Evolutionary conservation across 2,329 filamentous ascomycete species (phyloP).

Genomic region (Sphaerulina musiva): DNA sequence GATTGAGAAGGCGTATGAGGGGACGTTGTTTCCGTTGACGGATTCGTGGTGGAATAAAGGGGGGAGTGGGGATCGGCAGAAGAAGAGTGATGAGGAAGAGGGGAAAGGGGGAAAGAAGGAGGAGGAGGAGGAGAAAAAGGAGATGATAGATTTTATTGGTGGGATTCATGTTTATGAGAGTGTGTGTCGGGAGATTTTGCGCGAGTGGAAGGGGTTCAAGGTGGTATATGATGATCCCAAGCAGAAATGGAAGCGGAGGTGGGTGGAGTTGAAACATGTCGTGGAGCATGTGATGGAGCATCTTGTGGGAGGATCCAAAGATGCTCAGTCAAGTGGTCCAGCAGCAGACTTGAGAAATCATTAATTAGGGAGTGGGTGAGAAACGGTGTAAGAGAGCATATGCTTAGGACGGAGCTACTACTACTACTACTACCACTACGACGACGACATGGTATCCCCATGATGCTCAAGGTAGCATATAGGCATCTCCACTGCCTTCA

Average conservation of each 20-base stretch:
- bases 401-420: no score
- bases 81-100: no score
- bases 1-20: slow-evolving; percentile 21
- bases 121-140: slow-evolving; percentile 26
- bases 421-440: no score
- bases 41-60: slow-evolving; percentile 33
- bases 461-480: background rate
- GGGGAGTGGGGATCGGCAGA: slow-evolving; percentile 28
- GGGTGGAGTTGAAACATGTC: background rate
- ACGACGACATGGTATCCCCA: no score
- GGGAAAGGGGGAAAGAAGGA: no score
- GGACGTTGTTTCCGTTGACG: slow-evolving; percentile 26
- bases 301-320: background rate
- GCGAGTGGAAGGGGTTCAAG: slow-evolving; percentile 32
- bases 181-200: slow-evolving; percentile 36
- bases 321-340: no score
- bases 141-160: slow-evolving; percentile 39
- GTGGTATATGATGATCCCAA: slow-evolving; percentile 14
- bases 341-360: no score
- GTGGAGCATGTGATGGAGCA: background rate
- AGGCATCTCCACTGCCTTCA: slow-evolving; percentile 17
- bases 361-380: no score
- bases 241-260: background rate
- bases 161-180: slow-evolving; percentile 35
- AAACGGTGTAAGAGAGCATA: no score